A percentile compares a stretch with the other conserved stretches of the same genome.
phyloP scores from a whole-genome alignment of 257 asterid genomes.

The Solanum pimpinellifolium region DNA sequence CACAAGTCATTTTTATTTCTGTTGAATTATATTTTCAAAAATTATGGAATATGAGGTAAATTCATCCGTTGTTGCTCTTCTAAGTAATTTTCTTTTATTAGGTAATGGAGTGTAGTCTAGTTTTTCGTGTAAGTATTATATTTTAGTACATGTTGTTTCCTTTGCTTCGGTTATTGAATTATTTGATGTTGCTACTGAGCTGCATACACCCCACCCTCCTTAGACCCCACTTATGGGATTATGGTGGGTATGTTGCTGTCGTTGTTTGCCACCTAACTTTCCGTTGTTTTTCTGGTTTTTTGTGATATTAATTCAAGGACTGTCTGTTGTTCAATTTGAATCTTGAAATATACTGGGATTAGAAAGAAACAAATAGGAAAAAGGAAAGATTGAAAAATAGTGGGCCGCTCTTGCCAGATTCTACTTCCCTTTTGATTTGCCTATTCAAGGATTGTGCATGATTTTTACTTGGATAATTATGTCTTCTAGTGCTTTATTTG shows the following conservation, averaged over 20 bases:
- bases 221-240: neutral
- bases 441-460: neutral
- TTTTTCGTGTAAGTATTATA: neutral
- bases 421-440: neutral
- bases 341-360: neutral
- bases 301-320: neutral
- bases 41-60: too few relatives aligned
- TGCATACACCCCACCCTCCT: neutral
- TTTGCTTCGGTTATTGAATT: neutral
- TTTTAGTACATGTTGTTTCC: neutral
- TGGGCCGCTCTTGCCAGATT: neutral
- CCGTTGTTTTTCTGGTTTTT: neutral
- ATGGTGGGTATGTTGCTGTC: neutral
- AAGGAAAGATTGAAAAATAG: neutral
- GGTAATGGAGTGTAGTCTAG: neutral
- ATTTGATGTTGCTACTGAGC: neutral
- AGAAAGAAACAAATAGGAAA: neutral
- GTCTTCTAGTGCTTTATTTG: neutral
- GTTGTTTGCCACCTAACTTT: neutral
- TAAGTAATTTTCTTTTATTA: neutral
- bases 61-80: neutral
- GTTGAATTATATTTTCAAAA: neutral
- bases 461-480: neutral
- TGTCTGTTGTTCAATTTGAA: neutral
- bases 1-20: neutral